phyloP scores from a whole-genome alignment of 345 rosid species.

The Cochlearia excelsa region DNA sequence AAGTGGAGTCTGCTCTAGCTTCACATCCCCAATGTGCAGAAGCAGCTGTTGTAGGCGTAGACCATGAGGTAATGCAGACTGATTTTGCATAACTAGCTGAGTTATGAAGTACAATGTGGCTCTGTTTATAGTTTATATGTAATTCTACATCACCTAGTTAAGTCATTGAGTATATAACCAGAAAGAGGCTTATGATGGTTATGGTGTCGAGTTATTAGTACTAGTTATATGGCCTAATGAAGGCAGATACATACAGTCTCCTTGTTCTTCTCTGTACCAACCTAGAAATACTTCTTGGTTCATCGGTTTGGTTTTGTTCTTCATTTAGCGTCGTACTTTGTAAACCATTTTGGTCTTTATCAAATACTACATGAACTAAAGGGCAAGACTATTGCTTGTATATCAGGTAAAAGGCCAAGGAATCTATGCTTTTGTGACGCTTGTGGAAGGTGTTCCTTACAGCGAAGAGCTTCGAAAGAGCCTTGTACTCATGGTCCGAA shows the following conservation, averaged over 20 bases:
- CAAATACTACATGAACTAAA: background rate
- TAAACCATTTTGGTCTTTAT: conserved; percentile 3
- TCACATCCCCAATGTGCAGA: conserved; percentile 95
- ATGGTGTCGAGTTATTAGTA: background rate
- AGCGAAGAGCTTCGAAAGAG: conserved; percentile 83
- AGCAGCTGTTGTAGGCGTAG: conserved; percentile 95
- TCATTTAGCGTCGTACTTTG: background rate
- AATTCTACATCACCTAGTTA: background rate
- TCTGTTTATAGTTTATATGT: conserved; percentile 1
- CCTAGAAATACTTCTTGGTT: conserved; percentile 4
- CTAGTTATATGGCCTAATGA: background rate
- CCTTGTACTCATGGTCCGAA: conserved; percentile 67
- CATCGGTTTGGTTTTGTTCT: conserved; percentile 10
- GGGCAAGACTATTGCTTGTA: conserved; percentile 15
- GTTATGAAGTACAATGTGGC: background rate
- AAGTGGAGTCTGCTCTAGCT: conserved; percentile 98
- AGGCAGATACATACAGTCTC: background rate
- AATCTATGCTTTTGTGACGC: conserved; percentile 93
- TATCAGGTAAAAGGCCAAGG: conserved; percentile 91
- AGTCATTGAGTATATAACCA: background rate
- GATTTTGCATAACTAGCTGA: conserved; percentile 11
- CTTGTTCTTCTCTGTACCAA: background rate
- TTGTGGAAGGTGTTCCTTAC: conserved; percentile 78
- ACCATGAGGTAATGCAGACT: conserved; percentile 68
- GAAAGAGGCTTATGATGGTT: background rate